Conservation (phyloP, 345 rosid genomes). For the Rhizophora mangle region DNA sequence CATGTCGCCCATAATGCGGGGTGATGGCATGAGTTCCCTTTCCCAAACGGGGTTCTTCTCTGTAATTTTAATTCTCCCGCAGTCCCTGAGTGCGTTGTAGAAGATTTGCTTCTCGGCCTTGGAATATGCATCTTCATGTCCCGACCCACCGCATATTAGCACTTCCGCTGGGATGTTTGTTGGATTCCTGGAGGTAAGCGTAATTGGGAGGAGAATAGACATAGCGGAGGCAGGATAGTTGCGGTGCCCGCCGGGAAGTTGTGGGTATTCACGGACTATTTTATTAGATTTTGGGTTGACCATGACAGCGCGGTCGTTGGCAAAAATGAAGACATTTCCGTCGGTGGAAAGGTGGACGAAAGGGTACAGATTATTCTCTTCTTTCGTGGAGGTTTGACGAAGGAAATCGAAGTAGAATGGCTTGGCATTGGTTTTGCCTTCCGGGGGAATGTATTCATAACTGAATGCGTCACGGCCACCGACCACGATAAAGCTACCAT, state of each 20-base stretch:
- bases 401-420: conserved; percentile 45
- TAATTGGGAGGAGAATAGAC: conserved; percentile 61
- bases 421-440: conserved; percentile 44
- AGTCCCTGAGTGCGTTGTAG: conserved; percentile 50
- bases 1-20: conserved; percentile 74
- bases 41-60: conserved; percentile 50
- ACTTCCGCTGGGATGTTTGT: conserved; percentile 41
- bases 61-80: conserved; percentile 53
- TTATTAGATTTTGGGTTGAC: conserved; percentile 44
- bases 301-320: conserved; percentile 69
- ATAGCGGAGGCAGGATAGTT: conserved; percentile 71
- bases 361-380: conserved; percentile 85
- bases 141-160: conserved; percentile 59
- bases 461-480: conserved; percentile 76
- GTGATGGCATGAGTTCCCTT: conserved; percentile 59
- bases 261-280: conserved; percentile 60
- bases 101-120: conserved; percentile 29
- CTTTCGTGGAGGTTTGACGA: conserved; percentile 38
- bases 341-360: conserved; percentile 73
- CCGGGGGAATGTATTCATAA: conserved; percentile 69
- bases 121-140: conserved; percentile 35
- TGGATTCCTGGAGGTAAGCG: conserved; percentile 24
- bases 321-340: conserved; percentile 74
- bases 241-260: conserved; percentile 68
- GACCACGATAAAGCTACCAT: conserved; percentile 64